These are phyloP conservation scores for Rhizopus stolonifer DNA, from an alignment of 371 early-diverging fungal genomes.

Conservation along the genomic window DNA sequence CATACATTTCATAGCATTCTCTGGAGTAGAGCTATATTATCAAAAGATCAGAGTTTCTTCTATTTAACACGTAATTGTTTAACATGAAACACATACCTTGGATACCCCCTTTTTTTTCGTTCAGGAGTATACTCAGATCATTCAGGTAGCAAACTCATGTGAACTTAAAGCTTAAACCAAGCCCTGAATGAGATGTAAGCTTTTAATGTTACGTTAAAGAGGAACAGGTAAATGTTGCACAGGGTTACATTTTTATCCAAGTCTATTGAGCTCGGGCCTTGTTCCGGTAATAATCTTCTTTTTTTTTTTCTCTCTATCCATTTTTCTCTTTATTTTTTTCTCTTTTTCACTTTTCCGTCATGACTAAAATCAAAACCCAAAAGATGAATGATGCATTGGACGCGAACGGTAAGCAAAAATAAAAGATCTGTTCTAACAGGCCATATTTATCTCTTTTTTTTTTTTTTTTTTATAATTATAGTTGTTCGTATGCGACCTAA, in stretches of 20 bases:
- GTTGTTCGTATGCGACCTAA: slow-evolving; percentile 48
- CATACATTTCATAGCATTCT: too few species aligned
- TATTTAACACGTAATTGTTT: too few species aligned
- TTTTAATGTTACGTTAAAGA: not conserved
- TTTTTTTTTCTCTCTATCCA: not conserved
- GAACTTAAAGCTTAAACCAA: not conserved
- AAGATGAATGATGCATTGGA: not conserved
- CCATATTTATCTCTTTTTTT: not conserved
- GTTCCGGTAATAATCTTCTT: not conserved
- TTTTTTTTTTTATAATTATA: not conserved
- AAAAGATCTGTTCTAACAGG: too few species aligned
- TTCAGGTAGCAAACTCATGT: too few species aligned
- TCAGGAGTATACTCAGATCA: too few species aligned
- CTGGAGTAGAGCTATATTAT: too few species aligned
- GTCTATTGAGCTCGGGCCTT: not conserved
- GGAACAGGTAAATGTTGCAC: not conserved
- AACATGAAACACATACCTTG: too few species aligned
- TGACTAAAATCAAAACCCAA: slow-evolving; percentile 2
- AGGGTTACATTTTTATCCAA: not conserved
- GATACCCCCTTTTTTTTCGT: too few species aligned
- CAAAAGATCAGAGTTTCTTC: too few species aligned
- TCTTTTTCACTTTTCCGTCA: not conserved
- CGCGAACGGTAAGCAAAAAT: not conserved
- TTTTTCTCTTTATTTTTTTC: not conserved
- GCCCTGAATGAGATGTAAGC: not conserved